A percentile compares a stretch with the other conserved stretches of the same genome.
phyloP scores from a whole-genome alignment of 2,329 filamentous ascomycete genomes.

The Lachnellula hyalina region DNA sequence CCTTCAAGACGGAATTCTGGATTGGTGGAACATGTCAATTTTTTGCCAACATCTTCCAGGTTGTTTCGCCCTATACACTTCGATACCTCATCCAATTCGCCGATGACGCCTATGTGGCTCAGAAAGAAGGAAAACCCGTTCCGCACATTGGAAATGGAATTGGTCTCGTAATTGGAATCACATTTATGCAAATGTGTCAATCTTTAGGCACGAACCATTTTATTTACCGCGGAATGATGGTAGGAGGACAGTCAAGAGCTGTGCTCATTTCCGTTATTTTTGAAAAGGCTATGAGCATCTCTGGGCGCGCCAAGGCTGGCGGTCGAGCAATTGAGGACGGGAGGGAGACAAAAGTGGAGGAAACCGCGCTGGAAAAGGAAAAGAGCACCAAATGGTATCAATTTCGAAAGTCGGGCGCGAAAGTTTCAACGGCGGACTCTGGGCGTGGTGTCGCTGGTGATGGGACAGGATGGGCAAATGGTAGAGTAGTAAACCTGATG shows the following conservation, averaged over 20 bases:
- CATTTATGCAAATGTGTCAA: constrained; percentile 77
- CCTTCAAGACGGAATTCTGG: constrained; percentile 79
- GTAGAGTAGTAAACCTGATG: constrained; percentile 89
- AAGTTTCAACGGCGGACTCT: constrained; percentile 33
- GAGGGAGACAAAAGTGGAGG: constrained; percentile 39
- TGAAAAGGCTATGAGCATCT: constrained; percentile 86
- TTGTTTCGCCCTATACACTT: constrained; percentile 78
- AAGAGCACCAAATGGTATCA: constrained; percentile 33
- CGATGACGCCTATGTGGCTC: constrained; percentile 68
- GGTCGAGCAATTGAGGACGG: constrained; percentile 46
- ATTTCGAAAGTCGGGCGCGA: constrained; percentile 35
- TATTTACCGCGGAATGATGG: constrained; percentile 86
- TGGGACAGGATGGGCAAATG: constrained; percentile 84
- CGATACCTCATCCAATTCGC: constrained; percentile 85
- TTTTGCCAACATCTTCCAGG: constrained; percentile 66
- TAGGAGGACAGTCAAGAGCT: constrained; percentile 77
- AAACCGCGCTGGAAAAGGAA: constrained; percentile 36
- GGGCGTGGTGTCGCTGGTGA: constrained; percentile 55
- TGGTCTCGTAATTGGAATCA: constrained; percentile 79
- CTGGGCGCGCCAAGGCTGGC: constrained; percentile 80
- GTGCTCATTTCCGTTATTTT: constrained; percentile 84
- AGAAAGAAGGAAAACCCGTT: constrained; percentile 41
- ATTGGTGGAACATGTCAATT: constrained; percentile 76
- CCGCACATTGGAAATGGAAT: constrained; percentile 72
- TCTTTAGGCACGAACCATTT: constrained; percentile 84